Percentiles rank a stretch among this genome's conserved stretches.
phyloP scores from a whole-genome alignment of 2,329 filamentous ascomycete species.

The Didymellaceae sp. region DNA sequence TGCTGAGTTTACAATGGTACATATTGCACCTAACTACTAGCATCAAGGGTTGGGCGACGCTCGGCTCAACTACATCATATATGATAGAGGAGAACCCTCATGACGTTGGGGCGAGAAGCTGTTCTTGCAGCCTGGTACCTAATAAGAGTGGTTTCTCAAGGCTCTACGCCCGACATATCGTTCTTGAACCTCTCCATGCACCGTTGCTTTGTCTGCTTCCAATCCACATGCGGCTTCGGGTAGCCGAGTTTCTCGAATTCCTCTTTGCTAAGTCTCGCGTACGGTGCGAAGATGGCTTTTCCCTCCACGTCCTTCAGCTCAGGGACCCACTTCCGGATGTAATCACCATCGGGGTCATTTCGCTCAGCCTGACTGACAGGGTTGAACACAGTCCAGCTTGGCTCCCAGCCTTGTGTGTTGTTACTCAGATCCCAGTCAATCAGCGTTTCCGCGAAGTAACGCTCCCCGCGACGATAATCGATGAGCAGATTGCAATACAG shows the following conservation, averaged over 20 bases:
- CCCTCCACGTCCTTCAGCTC: constrained; percentile 51
- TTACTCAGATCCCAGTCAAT: constrained; percentile 58
- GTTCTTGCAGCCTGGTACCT: too few relatives aligned
- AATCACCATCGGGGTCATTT: constrained; percentile 49
- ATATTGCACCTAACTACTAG: too few relatives aligned
- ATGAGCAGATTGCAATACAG: constrained; percentile 58
- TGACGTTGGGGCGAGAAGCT: too few relatives aligned
- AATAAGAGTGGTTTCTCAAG: not conserved
- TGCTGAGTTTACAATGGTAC: too few relatives aligned
- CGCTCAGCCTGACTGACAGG: constrained; percentile 49
- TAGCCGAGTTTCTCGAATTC: constrained; percentile 59
- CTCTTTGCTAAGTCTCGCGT: constrained; percentile 51
- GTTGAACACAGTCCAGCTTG: constrained; percentile 58
- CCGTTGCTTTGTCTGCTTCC: constrained; percentile 51
- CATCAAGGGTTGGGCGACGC: too few relatives aligned
- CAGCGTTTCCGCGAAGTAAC: constrained; percentile 59
- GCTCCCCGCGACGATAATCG: constrained; percentile 58
- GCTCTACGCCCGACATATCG: constrained; percentile 51
- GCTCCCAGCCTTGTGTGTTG: constrained; percentile 61
- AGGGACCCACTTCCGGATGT: constrained; percentile 49
- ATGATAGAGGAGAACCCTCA: too few relatives aligned
- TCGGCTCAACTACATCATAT: too few relatives aligned
- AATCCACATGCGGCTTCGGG: constrained; percentile 55
- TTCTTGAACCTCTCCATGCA: constrained; percentile 53
- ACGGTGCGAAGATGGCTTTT: constrained; percentile 58